Conservation (phyloP, 2,329 filamentous ascomycete species). For the Erysiphe neolycopersici region DNA sequence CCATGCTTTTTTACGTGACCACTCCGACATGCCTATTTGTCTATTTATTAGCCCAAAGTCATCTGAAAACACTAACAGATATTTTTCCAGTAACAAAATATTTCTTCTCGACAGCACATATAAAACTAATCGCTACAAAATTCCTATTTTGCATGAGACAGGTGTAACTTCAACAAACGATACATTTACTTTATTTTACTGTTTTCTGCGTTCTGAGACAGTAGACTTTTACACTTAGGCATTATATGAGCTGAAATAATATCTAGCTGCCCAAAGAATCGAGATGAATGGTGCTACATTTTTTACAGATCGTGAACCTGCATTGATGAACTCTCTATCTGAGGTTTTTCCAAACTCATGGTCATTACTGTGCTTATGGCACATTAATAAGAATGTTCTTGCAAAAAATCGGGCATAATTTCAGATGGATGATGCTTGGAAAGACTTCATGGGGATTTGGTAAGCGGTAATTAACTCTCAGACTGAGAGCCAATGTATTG, state of each 20-base stretch:
- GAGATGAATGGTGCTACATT: too few relatives aligned
- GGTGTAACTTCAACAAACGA: neutral
- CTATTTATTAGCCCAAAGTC: too few relatives aligned
- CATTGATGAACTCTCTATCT: neutral
- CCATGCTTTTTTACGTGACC: too few relatives aligned
- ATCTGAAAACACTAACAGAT: too few relatives aligned
- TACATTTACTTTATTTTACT: neutral
- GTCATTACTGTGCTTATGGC: neutral
- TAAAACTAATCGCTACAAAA: neutral
- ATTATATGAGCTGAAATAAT: too few relatives aligned
- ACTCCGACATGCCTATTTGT: too few relatives aligned
- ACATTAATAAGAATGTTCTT: neutral
- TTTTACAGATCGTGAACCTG: neutral
- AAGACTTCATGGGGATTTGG: neutral
- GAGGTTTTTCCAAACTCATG: neutral
- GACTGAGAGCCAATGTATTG: neutral
- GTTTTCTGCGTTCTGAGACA: neutral
- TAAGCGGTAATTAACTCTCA: neutral
- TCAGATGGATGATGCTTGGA: neutral
- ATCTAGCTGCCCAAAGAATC: too few relatives aligned
- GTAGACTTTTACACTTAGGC: neutral
- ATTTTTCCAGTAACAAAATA: neutral
- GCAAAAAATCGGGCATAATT: neutral
- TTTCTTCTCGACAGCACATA: neutral
- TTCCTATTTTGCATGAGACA: neutral